Base-by-base conservation (phyloP, 805 yeast species). In the Metschnikowia kofuensis region DNA sequence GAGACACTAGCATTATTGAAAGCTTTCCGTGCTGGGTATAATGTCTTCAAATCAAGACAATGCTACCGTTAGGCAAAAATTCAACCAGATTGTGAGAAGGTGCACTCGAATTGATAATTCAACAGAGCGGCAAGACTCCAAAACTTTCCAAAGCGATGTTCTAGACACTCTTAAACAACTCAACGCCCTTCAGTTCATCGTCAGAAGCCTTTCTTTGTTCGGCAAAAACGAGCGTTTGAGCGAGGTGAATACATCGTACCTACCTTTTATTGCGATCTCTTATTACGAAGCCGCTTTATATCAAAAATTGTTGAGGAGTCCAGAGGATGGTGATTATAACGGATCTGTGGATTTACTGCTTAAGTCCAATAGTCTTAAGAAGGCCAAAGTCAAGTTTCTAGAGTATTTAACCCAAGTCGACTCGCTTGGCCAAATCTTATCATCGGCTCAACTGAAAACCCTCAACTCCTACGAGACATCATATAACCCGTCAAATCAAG, bases 181-280 rank as follows among this genome's bases (percentile, higher is more conserved):
- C 56, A 56, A 70, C n/a, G 57, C 69, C n/a, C 62, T 85, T 32
- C 72, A 77, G 51, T 51, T 56, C 1, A 62, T 70, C 11, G 71
- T 84, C 0, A 67, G 72, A 11, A 66, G 68, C n/a, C 65, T 83
- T 14, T 73, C 82, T 2, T 63, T 89, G 26, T 89, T 87, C 67
- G 85, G 92, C 57, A 66, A 69, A 11, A 89, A 89, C 63, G 97
- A 90, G 62, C 60, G 75, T 0, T 49, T 87, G 2, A 87, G 82
- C 0, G 97, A 90, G 57, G 59, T 90, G 10, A 72, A 78, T 36
- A 85, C 95, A 0, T 62, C 68, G 6, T 82, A 87, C 39, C 62
- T 90, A 15, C 81, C 80, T 48, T 87, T 78, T 54, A 61, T 88
- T 15, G 68, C 79, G 5, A 60, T 85, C 1, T 83, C 83, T 51